Conservation (phyloP, 495 filamentous ascomycete species). For the Aspergillus wentii region DNA sequence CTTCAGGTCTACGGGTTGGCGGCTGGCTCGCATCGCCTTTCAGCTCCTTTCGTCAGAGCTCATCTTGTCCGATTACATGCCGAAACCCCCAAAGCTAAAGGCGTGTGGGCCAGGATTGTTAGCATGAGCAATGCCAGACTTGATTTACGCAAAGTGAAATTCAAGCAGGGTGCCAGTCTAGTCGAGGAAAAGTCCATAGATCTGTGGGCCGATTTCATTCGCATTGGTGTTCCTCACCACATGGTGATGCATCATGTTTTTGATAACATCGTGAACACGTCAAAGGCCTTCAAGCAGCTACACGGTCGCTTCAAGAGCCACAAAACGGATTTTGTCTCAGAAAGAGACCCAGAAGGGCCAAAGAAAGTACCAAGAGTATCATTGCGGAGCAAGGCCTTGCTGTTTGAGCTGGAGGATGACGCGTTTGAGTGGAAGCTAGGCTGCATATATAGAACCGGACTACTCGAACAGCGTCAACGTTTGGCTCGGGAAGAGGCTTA, state of each 20-base stretch:
- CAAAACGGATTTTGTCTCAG: conserved; percentile 79
- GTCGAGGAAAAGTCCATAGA: conserved; percentile 81
- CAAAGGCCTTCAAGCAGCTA: conserved; percentile 83
- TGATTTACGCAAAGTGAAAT: conserved; percentile 70
- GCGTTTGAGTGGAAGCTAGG: conserved; percentile 97
- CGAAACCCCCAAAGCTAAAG: conserved; percentile 72
- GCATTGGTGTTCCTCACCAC: conserved; percentile 89
- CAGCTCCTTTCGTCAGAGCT: conserved; percentile 69
- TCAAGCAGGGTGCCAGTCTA: conserved; percentile 56
- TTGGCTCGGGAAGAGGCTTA: conserved; percentile 89
- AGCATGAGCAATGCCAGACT: conserved; percentile 75
- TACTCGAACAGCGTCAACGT: conserved; percentile 84
- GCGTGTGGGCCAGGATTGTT: conserved; percentile 78
- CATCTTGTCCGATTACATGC: conserved; percentile 79
- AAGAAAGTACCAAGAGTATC: conserved; percentile 83
- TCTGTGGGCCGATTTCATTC: conserved; percentile 76
- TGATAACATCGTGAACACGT: conserved; percentile 84
- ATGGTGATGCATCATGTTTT: conserved; percentile 85
- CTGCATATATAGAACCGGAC: conserved; percentile 81
- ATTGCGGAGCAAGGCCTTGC: conserved; percentile 69
- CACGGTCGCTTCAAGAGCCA: conserved; percentile 85
- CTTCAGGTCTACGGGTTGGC: conserved; percentile 78
- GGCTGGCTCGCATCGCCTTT: conserved; percentile 79
- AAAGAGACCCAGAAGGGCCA: conserved; percentile 75
- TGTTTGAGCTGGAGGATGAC: conserved; percentile 93